A percentile compares a stretch with the other conserved stretches of the same genome.
phyloP scores from a whole-genome alignment of 2,329 filamentous ascomycete genomes.

The Microdochium bolleyi region DNA sequence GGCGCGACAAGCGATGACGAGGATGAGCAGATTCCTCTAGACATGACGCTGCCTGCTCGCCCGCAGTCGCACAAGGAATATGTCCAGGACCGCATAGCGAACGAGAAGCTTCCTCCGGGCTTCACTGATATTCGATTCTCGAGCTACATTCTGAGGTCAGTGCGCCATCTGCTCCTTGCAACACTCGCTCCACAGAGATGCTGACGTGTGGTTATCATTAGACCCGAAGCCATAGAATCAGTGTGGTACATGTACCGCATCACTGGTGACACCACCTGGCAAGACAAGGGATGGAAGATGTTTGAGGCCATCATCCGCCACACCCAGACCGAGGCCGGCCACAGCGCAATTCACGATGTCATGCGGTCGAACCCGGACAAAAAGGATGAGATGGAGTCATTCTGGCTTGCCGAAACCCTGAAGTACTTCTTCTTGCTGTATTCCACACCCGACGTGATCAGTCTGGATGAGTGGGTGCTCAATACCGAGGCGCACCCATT shows the following conservation, averaged over 20 bases:
- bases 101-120: constrained; percentile 39
- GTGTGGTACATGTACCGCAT: constrained; percentile 89
- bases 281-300: constrained; percentile 83
- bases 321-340: constrained; percentile 58
- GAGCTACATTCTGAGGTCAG: constrained; percentile 57
- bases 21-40: constrained; percentile 17
- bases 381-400: constrained; percentile 71
- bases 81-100: constrained; percentile 34
- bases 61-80: constrained; percentile 48
- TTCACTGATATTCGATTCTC: constrained; percentile 35
- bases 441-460: constrained; percentile 50
- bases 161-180: constrained; percentile 2
- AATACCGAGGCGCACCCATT: constrained; percentile 58
- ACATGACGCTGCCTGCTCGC: constrained; percentile 22
- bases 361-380: constrained; percentile 29
- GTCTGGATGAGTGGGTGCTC: constrained; percentile 60
- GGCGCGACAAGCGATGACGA: constrained; percentile 6
- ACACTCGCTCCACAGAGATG: constrained; percentile 8
- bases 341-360: constrained; percentile 65
- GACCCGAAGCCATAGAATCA: constrained; percentile 80
- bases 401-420: constrained; percentile 84
- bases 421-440: constrained; percentile 90
- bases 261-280: constrained; percentile 67
- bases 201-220: constrained; percentile 21
- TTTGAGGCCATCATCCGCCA: constrained; percentile 62